Conservation (phyloP, 2,329 filamentous ascomycete species). For the Sarocladium kiliense region DNA sequence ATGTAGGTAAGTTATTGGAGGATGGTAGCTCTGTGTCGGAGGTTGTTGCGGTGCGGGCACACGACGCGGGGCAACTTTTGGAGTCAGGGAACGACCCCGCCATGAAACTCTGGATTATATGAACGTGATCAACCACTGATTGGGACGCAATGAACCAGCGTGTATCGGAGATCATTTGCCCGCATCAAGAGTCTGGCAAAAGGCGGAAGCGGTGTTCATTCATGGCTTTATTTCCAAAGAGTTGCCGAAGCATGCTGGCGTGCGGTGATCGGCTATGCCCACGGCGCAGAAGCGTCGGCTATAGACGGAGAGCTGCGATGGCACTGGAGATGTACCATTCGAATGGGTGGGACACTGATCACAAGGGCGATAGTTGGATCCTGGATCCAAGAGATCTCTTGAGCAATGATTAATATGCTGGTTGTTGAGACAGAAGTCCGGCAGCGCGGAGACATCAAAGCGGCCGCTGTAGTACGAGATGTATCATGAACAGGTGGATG, state of each 20-base stretch:
- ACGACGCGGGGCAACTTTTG: slow-evolving; percentile 9
- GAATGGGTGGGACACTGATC: not conserved
- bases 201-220: not conserved
- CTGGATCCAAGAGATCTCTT: not conserved
- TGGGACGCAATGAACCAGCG: not conserved
- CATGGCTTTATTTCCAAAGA: not conserved
- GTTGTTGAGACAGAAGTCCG: too few species aligned
- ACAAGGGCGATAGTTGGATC: not conserved
- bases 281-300: not conserved
- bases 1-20: not conserved
- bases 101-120: not conserved
- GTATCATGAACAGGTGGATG: too few species aligned
- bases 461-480: too few species aligned
- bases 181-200: not conserved
- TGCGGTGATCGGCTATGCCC: not conserved
- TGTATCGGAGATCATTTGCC: not conserved
- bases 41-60: not conserved
- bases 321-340: not conserved
- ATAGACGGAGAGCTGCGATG: not conserved
- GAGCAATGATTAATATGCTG: too few species aligned
- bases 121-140: not conserved
- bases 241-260: not conserved
- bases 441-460: too few species aligned
- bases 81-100: not conserved
- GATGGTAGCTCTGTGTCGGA: not conserved